These are phyloP conservation scores for Leavenworthia alabamica DNA, from an alignment of 345 rosid species.

Conservation along the genomic window DNA sequence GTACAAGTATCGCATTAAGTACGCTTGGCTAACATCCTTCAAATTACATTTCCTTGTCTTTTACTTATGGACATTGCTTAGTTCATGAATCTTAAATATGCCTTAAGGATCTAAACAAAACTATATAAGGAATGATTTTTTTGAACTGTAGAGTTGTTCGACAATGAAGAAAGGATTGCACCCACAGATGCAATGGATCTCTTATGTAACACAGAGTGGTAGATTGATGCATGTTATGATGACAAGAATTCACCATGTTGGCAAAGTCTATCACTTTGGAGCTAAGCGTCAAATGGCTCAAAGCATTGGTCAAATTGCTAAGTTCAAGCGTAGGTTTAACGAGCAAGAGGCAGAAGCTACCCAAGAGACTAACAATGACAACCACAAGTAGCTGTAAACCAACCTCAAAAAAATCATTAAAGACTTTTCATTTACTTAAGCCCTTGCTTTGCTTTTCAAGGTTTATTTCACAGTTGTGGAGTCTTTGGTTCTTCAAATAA, in stretches of 20 bases:
- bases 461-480: neutral
- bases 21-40: neutral
- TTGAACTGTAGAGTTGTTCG: slow-evolving; percentile 20
- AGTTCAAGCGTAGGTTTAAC: slow-evolving; percentile 72
- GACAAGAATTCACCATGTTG: slow-evolving; percentile 78
- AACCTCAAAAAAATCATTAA: too few relatives aligned
- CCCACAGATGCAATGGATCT: slow-evolving; percentile 96
- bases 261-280: slow-evolving; percentile 80
- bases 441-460: neutral
- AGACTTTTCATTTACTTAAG: too few relatives aligned
- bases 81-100: neutral
- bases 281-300: slow-evolving; percentile 87
- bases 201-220: slow-evolving; percentile 87
- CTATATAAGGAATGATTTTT: neutral
- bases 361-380: slow-evolving; percentile 20
- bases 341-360: slow-evolving; percentile 38
- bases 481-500: neutral
- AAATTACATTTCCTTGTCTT: neutral
- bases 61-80: neutral
- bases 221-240: slow-evolving; percentile 81
- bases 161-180: slow-evolving; percentile 89
- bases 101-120: neutral
- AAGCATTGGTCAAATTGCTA: slow-evolving; percentile 77
- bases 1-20: neutral
- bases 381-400: slow-evolving; percentile 8